Evolutionary conservation across 148 eudicot genomes (phyloP).

Genomic region (Pouteria glomerata): DNA sequence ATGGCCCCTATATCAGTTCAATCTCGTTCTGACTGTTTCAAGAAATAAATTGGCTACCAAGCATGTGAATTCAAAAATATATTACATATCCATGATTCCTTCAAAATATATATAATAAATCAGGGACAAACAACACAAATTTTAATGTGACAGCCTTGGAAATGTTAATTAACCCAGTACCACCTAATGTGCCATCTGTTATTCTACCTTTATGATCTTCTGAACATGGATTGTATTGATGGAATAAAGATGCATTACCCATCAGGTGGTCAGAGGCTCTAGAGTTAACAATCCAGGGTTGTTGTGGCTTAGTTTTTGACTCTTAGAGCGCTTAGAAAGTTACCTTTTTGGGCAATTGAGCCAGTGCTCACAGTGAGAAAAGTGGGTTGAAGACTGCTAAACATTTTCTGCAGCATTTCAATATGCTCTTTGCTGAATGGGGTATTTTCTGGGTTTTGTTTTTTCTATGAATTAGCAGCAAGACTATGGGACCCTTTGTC

Average conservation of each 20-base stretch:
- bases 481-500: neutral
- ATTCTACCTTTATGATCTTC: neutral
- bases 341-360: neutral
- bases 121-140: neutral
- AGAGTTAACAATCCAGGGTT: slow-evolving; percentile 1
- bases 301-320: neutral
- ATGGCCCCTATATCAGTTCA: too few species aligned
- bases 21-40: too few species aligned
- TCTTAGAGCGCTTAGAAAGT: neutral
- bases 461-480: neutral
- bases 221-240: neutral
- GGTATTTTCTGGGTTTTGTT: neutral
- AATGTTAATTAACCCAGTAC: neutral
- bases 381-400: neutral
- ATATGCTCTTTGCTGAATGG: neutral
- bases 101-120: too few species aligned
- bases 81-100: too few species aligned
- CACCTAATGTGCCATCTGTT: neutral
- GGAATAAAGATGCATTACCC: neutral
- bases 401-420: neutral
- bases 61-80: too few species aligned
- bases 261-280: neutral
- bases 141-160: neutral
- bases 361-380: neutral
- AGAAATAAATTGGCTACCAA: too few species aligned